These are phyloP conservation scores for Euphorbia celastroides DNA, from an alignment of 441 rosid genomes.

Conservation along the genomic window DNA sequence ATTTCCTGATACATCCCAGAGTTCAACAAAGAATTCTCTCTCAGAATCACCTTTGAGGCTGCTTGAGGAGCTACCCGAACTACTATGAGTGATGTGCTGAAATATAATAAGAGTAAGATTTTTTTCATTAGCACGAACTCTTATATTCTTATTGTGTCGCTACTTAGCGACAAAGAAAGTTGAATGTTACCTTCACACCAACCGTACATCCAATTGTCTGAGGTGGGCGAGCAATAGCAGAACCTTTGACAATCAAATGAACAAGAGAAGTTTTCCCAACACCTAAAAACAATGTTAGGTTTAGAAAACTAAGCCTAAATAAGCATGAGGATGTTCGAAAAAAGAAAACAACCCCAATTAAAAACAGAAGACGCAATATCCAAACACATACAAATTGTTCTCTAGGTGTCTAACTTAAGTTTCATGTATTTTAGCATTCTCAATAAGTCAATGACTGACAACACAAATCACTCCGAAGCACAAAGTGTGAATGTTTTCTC, in stretches of 20 bases:
- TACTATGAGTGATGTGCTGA: constrained; percentile 75
- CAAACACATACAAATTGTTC: background rate
- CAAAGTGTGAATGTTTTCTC: background rate
- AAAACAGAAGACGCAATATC: background rate
- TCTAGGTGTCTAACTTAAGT: background rate
- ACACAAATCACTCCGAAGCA: background rate
- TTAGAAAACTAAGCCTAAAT: constrained; percentile 11
- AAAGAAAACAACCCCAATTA: background rate
- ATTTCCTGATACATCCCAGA: constrained; percentile 98
- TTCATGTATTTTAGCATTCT: background rate
- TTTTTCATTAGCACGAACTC: constrained; percentile 15
- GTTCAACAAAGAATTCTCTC: constrained; percentile 94
- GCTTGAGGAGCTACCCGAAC: constrained; percentile 81
- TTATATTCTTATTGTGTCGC: constrained; percentile 8
- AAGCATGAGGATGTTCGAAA: background rate
- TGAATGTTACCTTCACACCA: constrained; percentile 74
- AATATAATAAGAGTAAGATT: constrained; percentile 18
- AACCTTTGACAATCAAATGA: constrained; percentile 79
- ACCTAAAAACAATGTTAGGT: constrained; percentile 39
- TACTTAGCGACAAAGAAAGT: background rate
- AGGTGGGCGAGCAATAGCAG: constrained; percentile 59
- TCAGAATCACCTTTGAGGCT: constrained; percentile 83
- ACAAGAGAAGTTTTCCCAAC: constrained; percentile 96
- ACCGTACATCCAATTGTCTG: constrained; percentile 96
- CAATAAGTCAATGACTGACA: background rate